Percentiles rank a stretch among this genome's conserved stretches.
phyloP scores from a whole-genome alignment of 225 moss, liverwort and hornwort genomes.

The Bryum argenteum region DNA sequence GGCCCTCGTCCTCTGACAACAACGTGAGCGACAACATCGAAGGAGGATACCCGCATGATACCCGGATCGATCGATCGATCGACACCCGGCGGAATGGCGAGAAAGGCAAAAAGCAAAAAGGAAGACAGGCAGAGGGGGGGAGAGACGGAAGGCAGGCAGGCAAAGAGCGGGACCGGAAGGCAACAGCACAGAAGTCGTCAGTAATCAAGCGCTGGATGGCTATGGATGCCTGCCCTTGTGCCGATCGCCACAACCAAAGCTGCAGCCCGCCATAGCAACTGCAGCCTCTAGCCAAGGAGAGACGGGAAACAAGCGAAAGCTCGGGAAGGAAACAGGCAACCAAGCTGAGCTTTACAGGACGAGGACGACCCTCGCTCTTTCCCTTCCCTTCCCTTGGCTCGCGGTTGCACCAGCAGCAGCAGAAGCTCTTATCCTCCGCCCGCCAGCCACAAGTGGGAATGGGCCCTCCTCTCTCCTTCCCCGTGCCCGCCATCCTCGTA shows the following conservation, averaged over 20 bases:
- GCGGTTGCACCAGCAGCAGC: constrained; percentile 37
- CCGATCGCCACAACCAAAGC: constrained; percentile 13
- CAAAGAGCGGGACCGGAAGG: constrained; percentile 15
- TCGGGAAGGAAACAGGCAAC: background rate
- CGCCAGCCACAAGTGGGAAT: constrained; percentile 49
- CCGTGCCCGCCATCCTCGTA: constrained; percentile 48
- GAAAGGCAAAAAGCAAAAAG: background rate
- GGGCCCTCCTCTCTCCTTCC: constrained; percentile 44
- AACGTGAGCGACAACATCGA: too few species aligned
- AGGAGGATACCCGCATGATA: background rate
- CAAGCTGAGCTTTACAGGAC: constrained; percentile 36
- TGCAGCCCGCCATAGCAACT: constrained; percentile 15
- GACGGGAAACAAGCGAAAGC: background rate
- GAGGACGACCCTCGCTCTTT: background rate
- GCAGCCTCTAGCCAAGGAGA: constrained; percentile 21
- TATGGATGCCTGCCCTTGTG: constrained; percentile 14
- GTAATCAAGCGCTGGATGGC: constrained; percentile 16
- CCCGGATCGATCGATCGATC: fast-evolving
- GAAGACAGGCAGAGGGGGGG: background rate
- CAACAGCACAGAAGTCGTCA: constrained; percentile 28
- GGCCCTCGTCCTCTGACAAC: too few species aligned
- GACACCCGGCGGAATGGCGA: background rate
- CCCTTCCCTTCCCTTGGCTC: constrained; percentile 23
- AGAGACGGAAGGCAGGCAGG: constrained; percentile 16
- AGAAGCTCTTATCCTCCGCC: background rate